Percentiles rank a stretch among this genome's conserved stretches.
Evolutionary conservation across 495 filamentous ascomycete genomes (phyloP).

Genomic region (Diplogelasinospora grovesii): DNA sequence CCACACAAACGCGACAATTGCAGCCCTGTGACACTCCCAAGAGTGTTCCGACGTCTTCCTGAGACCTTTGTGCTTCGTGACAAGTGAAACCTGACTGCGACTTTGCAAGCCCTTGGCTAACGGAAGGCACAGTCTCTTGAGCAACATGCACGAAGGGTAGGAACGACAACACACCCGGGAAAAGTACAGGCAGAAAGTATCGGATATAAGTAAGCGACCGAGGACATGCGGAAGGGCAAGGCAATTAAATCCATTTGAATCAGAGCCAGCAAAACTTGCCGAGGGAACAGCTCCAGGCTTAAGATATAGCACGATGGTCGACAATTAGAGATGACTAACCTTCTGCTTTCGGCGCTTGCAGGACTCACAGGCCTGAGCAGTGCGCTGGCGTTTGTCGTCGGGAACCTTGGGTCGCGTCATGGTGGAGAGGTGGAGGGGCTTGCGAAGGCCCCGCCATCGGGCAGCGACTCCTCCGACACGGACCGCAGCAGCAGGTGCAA

Average conservation of each 20-base stretch:
- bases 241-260: too few species aligned
- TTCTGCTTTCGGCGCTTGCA: conserved; percentile 78
- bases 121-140: background rate
- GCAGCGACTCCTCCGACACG: conserved; percentile 13
- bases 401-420: conserved; percentile 60
- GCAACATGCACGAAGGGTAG: conserved; percentile 3
- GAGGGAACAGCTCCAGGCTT: conserved; percentile 3
- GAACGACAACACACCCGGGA: too few species aligned
- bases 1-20: background rate
- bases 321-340: conserved; percentile 41
- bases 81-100: conserved; percentile 5
- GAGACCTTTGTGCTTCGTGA: conserved; percentile 18
- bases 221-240: background rate
- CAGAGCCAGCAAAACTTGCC: too few species aligned
- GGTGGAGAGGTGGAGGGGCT: conserved; percentile 20
- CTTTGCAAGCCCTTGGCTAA: background rate
- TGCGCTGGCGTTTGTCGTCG: conserved; percentile 57
- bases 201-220: background rate
- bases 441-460: conserved; percentile 24
- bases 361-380: conserved; percentile 64
- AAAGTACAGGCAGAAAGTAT: background rate
- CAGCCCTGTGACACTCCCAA: conserved; percentile 20
- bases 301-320: background rate
- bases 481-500: conserved; percentile 20
- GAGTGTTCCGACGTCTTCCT: conserved; percentile 1